Evolutionary conservation across 208 protist species (phyloP).

Genomic region (Leptomonas seymouri): DNA sequence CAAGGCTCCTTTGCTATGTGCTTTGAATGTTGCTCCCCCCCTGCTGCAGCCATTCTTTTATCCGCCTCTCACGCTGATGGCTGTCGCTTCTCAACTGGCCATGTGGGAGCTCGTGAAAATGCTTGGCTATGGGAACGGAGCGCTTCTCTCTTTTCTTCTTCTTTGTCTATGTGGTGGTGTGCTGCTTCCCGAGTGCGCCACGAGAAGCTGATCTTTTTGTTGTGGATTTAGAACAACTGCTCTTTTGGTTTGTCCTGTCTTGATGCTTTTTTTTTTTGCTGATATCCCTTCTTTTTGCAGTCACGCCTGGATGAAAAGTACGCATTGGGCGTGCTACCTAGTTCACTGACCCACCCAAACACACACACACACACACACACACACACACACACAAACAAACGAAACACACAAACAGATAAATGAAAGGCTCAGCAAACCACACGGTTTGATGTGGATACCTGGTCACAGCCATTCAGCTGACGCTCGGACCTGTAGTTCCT

Average conservation of each 20-base stretch:
- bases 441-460: too few relatives aligned
- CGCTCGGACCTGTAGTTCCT: too few relatives aligned
- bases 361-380: conserved; percentile 10
- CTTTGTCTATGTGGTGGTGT: background rate
- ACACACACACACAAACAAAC: background rate
- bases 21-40: too few relatives aligned
- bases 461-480: too few relatives aligned
- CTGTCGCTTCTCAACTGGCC: too few relatives aligned
- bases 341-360: too few relatives aligned
- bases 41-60: too few relatives aligned
- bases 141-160: too few relatives aligned
- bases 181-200: background rate
- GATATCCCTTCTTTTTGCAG: conserved; percentile 6
- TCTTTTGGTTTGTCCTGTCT: conserved; percentile 5
- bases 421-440: background rate
- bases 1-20: too few relatives aligned
- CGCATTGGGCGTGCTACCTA: background rate
- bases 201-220: background rate
- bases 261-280: background rate
- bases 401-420: conserved; percentile 1
- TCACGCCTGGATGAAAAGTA: conserved; percentile 1
- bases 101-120: too few relatives aligned
- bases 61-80: too few relatives aligned
- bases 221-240: conserved; percentile 16
- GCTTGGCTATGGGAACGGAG: too few relatives aligned